Conservation (phyloP, 2,329 filamentous ascomycete species). For the Aspergillus sp. region DNA sequence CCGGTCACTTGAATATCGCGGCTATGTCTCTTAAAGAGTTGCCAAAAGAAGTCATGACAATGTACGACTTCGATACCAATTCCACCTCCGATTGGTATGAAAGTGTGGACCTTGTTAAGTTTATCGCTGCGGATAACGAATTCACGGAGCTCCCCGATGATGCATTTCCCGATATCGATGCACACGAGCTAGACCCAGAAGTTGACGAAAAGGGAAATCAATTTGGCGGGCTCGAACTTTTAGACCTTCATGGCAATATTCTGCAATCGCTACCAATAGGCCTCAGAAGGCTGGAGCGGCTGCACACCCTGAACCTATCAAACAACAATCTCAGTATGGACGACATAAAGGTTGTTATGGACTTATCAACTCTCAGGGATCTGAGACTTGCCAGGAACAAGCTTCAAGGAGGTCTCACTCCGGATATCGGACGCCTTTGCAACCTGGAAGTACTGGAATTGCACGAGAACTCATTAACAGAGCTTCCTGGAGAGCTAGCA, state of each 20-base stretch:
- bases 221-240: constrained; percentile 76
- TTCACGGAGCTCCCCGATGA: constrained; percentile 70
- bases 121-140: constrained; percentile 89
- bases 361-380: constrained; percentile 73
- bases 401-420: constrained; percentile 67
- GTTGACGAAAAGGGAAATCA: constrained; percentile 70
- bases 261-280: constrained; percentile 73
- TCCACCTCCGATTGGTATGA: constrained; percentile 78
- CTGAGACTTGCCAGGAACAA: constrained; percentile 79
- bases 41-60: constrained; percentile 78
- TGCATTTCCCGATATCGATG: constrained; percentile 73
- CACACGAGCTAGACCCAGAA: constrained; percentile 60
- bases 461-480: constrained; percentile 74
- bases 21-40: constrained; percentile 78
- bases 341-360: constrained; percentile 70
- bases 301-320: constrained; percentile 82
- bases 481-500: constrained; percentile 67
- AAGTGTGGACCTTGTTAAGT: constrained; percentile 79
- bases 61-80: constrained; percentile 80
- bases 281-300: constrained; percentile 67
- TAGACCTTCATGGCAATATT: constrained; percentile 85
- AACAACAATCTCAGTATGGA: constrained; percentile 77
- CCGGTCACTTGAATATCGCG: constrained; percentile 84
- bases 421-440: constrained; percentile 63
- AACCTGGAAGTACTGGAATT: constrained; percentile 80